Conservation (phyloP, 164 flowering plant genomes). For the Vitis rotundifolia region DNA sequence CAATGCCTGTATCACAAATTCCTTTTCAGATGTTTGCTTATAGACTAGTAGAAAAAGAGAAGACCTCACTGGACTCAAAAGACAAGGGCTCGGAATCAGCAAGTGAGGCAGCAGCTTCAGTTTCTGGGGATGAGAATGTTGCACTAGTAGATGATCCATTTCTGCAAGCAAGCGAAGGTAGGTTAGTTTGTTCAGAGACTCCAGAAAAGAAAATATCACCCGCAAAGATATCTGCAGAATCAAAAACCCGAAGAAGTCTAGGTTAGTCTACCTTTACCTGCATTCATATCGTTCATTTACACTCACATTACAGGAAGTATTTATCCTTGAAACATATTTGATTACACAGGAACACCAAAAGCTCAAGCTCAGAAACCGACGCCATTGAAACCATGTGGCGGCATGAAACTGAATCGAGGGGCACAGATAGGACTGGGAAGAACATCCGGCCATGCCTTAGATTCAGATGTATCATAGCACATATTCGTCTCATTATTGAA, state of each 20-base stretch:
- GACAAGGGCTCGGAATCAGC: constrained; percentile 15
- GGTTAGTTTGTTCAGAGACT: constrained; percentile 28
- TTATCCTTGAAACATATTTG: background rate
- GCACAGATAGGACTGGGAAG: constrained; percentile 11
- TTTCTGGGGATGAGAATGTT: constrained; percentile 38
- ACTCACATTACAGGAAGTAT: constrained; percentile 6
- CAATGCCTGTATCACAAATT: constrained; percentile 50
- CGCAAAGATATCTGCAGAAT: constrained; percentile 28
- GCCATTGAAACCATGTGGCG: constrained; percentile 35
- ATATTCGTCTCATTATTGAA: too few species aligned
- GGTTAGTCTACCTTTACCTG: constrained; percentile 30
- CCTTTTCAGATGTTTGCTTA: constrained; percentile 88
- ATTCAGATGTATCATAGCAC: constrained; percentile 46
- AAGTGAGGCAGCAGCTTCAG: constrained; percentile 42
- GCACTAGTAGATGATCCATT: constrained; percentile 42
- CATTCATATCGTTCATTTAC: background rate
- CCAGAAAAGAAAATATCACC: constrained; percentile 21
- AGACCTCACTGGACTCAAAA: constrained; percentile 17
- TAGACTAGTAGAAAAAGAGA: constrained; percentile 65
- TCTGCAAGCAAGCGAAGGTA: constrained; percentile 22
- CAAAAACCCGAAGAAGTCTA: constrained; percentile 34
- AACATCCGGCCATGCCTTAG: constrained; percentile 48
- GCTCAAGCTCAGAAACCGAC: constrained; percentile 38
- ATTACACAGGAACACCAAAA: constrained; percentile 41
- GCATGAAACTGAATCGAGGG: constrained; percentile 42